Conservation (phyloP, 257 asterid species). For the Solanum pimpinellifolium region DNA sequence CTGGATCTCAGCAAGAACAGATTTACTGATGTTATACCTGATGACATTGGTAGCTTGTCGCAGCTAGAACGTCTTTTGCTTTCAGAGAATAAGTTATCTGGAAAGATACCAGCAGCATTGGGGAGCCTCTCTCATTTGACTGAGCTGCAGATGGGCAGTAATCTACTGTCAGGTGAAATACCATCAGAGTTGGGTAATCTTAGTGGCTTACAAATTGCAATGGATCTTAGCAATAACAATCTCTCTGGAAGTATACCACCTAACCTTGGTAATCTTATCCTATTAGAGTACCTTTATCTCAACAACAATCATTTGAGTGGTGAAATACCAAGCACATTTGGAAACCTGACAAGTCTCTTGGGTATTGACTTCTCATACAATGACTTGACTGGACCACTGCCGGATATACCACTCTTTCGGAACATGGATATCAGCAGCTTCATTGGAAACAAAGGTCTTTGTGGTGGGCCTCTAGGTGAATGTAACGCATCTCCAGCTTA, state of each 20-base stretch:
- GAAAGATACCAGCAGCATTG: slow-evolving; percentile 58
- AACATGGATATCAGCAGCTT: slow-evolving; percentile 70
- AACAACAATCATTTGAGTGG: slow-evolving; percentile 68
- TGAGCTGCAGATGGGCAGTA: slow-evolving; percentile 88
- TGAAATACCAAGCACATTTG: slow-evolving; percentile 73
- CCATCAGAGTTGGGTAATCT: slow-evolving; percentile 71
- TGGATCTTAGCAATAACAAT: slow-evolving; percentile 71
- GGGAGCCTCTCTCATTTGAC: slow-evolving; percentile 79
- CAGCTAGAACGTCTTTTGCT: slow-evolving; percentile 69
- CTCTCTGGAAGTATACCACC: slow-evolving; percentile 71
- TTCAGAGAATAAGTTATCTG: slow-evolving; percentile 59
- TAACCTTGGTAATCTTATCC: slow-evolving; percentile 69
- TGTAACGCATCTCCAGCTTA: slow-evolving; percentile 24
- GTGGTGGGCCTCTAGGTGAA: slow-evolving; percentile 77
- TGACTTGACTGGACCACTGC: slow-evolving; percentile 63
- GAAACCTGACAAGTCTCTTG: slow-evolving; percentile 61
- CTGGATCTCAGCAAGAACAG: slow-evolving; percentile 78
- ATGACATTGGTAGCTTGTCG: slow-evolving; percentile 54
- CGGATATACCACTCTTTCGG: slow-evolving; percentile 54
- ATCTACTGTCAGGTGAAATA: slow-evolving; percentile 55
- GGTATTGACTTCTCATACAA: slow-evolving; percentile 86
- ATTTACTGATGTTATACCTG: slow-evolving; percentile 45
- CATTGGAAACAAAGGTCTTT: slow-evolving; percentile 66
- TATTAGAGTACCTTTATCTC: slow-evolving; percentile 57
- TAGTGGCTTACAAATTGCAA: slow-evolving; percentile 64